Evolutionary conservation across 75 land plant genomes (phyloP), one percentile per base, ranked within the genome.

Genomic region (Selaginella moellendorffii): DNA sequence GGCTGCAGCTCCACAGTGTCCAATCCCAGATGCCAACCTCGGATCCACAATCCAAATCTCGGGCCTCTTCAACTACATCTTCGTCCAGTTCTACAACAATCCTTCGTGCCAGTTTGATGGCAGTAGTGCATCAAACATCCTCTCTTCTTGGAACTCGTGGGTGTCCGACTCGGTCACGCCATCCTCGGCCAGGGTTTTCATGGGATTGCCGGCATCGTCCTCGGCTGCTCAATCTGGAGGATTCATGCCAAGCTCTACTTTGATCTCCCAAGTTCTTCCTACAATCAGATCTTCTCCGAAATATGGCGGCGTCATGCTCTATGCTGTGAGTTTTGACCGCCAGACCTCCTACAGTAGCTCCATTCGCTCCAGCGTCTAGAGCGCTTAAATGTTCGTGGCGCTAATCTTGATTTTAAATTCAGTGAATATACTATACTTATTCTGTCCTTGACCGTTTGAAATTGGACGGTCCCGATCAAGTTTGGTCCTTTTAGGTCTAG

Each of bases 11-110:
- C 80, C 83, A 24, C 78, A 81, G 54, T 81, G 77, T 56, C 71
- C 74, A 2, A 70, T n/a, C n/a, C n/a, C n/a, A n/a, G n/a, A n/a
- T n/a, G n/a, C n/a, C n/a, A n/a, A n/a, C n/a, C n/a, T n/a, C n/a
- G n/a, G n/a, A n/a, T 31, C 74, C 74, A 70, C 0, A 74, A 75
- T 22, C 0, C 30, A 17, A 5, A n/a, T 0, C 30, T 75, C 1
- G 51, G 51, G 14, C n/a, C n/a, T n/a, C 53, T 79, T 79, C 24
- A 65, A 75, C 71, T 71, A 75, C 30, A 74, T 75, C 1, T 79
- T 71, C 71, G 71, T 74, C 42, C 79, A 77, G 68, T 81, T 81
- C 63, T 81, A 66, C 68, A 79, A 75, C 71, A 76, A 76, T 30
- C 61, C 63, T 0, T 51, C 53, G 0, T 14, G 28, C 0, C 26